Evolutionary conservation across 2,329 filamentous ascomycete genomes (phyloP).

Genomic region (Hypoxylon sp.): DNA sequence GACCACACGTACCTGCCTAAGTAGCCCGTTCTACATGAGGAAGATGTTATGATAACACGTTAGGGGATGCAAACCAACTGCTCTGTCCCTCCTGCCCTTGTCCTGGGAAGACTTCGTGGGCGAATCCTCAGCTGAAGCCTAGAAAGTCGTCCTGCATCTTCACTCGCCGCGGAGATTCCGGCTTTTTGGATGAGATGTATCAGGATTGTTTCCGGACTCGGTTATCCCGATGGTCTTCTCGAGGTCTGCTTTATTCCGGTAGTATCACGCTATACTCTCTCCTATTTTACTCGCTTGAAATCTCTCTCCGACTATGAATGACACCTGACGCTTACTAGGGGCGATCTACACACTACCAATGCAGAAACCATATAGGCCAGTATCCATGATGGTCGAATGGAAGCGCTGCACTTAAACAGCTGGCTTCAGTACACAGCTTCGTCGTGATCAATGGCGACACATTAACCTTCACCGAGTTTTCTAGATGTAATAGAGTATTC

Average conservation of each 20-base stretch:
- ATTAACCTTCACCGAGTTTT: not conserved
- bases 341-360: no score
- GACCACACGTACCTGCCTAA: not conserved
- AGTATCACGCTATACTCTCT: no score
- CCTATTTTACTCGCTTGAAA: no score
- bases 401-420: no score
- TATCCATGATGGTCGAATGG: no score
- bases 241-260: no score
- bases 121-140: conserved; percentile 9
- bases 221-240: no score
- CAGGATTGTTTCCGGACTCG: not conserved
- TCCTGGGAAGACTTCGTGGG: not conserved
- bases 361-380: no score
- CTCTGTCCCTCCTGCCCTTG: no score
- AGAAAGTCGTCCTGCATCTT: conserved; percentile 11
- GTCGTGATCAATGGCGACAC: not conserved
- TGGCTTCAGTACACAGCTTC: not conserved
- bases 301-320: no score
- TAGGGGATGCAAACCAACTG: not conserved
- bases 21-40: not conserved
- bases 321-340: no score
- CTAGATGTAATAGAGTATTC: not conserved
- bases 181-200: not conserved
- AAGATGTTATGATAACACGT: not conserved
- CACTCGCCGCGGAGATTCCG: conserved; percentile 1